Percentiles rank a stretch among this genome's conserved stretches.
Conservation (phyloP, 805 yeast genomes). For the Pichia paraexigua region DNA sequence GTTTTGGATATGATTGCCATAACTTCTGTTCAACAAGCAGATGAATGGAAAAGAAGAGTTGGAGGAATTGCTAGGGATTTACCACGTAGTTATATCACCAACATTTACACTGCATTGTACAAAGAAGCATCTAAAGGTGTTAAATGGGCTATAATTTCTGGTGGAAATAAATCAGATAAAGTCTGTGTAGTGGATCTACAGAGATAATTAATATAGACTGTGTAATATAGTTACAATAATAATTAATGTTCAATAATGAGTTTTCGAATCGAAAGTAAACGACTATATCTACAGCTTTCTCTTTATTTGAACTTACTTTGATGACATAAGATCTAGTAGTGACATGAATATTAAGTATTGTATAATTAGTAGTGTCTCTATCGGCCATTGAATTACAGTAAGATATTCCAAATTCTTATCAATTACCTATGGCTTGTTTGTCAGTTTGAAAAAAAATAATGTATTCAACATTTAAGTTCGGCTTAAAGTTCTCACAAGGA, state of each 20-base stretch:
- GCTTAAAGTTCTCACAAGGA: too few species aligned
- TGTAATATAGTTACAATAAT: neutral
- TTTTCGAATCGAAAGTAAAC: too few species aligned
- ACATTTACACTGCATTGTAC: slow-evolving; percentile 60
- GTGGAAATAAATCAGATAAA: slow-evolving; percentile 74
- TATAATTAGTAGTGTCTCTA: too few species aligned
- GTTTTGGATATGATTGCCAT: slow-evolving; percentile 75
- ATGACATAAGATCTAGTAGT: too few species aligned
- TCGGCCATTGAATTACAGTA: too few species aligned
- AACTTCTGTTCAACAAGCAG: slow-evolving; percentile 66
- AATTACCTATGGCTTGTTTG: too few species aligned
- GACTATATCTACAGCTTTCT: too few species aligned
- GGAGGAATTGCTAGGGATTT: slow-evolving; percentile 73
- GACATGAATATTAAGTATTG: too few species aligned
- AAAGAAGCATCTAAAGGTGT: slow-evolving; percentile 70
- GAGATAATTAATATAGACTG: slow-evolving; percentile 26
- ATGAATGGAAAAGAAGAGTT: slow-evolving; percentile 78
- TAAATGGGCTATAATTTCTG: slow-evolving; percentile 67
- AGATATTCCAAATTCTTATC: too few species aligned
- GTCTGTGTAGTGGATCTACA: slow-evolving; percentile 61
- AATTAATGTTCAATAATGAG: neutral
- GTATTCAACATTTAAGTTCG: too few species aligned
- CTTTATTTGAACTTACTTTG: neutral
- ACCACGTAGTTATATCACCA: slow-evolving; percentile 72
- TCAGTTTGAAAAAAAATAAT: too few species aligned